A percentile compares a stretch with the other conserved stretches of the same genome.
Conservation (phyloP, 1,284 basidiomycete genomes). For the Malassezia furfur region DNA sequence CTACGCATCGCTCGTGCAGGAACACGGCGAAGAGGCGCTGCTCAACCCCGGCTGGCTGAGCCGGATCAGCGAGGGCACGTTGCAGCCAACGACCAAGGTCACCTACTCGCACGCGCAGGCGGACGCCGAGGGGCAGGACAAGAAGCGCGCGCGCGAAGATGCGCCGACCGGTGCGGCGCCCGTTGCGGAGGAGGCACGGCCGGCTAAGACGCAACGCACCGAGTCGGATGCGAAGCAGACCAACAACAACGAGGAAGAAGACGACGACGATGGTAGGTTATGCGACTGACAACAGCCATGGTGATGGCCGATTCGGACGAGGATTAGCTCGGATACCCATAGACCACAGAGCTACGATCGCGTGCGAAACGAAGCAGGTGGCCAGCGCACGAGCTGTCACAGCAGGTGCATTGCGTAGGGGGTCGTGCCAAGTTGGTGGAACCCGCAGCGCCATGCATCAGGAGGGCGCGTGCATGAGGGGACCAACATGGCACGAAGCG, state of each 20-base stretch:
- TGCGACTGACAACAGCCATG: conserved; percentile 54
- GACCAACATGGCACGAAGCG: too few species aligned
- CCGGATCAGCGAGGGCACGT: conserved; percentile 20
- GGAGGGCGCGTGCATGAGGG: too few species aligned
- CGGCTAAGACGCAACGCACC: conserved; percentile 19
- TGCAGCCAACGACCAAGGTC: conserved; percentile 18
- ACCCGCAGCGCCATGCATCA: too few species aligned
- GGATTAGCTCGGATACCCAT: conserved; percentile 1
- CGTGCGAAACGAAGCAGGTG: too few species aligned
- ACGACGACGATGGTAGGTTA: conserved; percentile 14
- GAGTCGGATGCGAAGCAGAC: conserved; percentile 6
- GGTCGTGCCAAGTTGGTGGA: too few species aligned
- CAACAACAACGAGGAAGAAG: conserved; percentile 53
- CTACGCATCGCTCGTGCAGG: conserved; percentile 57
- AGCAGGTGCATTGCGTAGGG: too few species aligned
- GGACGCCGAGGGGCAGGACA: conserved; percentile 60
- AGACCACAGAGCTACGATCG: not conserved
- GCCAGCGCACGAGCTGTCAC: too few species aligned
- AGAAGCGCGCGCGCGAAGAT: conserved; percentile 55
- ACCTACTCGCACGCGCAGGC: conserved; percentile 50
- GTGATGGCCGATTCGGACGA: conserved; percentile 60
- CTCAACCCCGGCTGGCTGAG: conserved; percentile 21
- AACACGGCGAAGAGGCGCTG: conserved; percentile 31
- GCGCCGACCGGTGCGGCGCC: conserved; percentile 12
- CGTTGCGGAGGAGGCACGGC: conserved; percentile 17